Percentiles rank a stretch among this genome's conserved stretches.
Evolutionary conservation across 164 flowering plant genomes (phyloP).

Genomic region (Tetrastigma voinierianum): DNA sequence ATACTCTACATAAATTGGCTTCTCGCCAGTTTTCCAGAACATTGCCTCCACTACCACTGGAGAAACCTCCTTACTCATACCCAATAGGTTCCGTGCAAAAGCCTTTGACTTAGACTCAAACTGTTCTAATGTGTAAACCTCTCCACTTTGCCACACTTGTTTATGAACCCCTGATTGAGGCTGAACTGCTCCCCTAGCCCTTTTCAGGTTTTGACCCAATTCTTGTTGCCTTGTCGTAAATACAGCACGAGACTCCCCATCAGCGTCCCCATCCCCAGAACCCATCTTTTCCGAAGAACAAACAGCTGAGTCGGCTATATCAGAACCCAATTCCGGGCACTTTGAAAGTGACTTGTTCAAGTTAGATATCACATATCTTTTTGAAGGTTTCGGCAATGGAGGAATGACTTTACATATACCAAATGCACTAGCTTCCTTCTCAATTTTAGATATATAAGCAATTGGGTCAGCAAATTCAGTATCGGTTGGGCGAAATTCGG

Average conservation of each 20-base stretch:
- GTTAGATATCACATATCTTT: conserved; percentile 61
- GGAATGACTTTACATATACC: conserved; percentile 97
- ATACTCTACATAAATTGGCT: conserved; percentile 89
- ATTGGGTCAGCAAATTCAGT: conserved; percentile 98
- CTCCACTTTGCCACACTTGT: conserved; percentile 99
- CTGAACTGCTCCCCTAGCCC: conserved; percentile 33
- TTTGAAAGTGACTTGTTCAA: conserved; percentile 72
- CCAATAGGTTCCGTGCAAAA: conserved; percentile 62
- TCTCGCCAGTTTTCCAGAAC: conserved; percentile 91
- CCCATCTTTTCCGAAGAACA: conserved; percentile 16
- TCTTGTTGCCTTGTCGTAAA: conserved; percentile 97
- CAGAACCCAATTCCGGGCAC: conserved; percentile 57
- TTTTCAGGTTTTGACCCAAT: conserved; percentile 62
- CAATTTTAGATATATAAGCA: conserved; percentile 94
- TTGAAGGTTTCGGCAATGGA: conserved; percentile 91
- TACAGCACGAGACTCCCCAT: conserved; percentile 55
- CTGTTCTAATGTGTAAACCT: conserved; percentile 82
- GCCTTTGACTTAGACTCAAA: conserved; percentile 84
- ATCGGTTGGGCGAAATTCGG: conserved; percentile 82
- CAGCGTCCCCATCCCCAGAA: conserved; percentile 27
- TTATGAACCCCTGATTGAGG: conserved; percentile 38
- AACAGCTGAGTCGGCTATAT: conserved; percentile 11
- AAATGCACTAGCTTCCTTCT: conserved; percentile 89
- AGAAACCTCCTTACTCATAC: conserved; percentile 61
- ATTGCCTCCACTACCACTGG: conserved; percentile 68